Percentiles rank a stretch among this genome's conserved stretches.
Conservation (phyloP, 768 basidiomycete genomes). For the Pisolithus albus region DNA sequence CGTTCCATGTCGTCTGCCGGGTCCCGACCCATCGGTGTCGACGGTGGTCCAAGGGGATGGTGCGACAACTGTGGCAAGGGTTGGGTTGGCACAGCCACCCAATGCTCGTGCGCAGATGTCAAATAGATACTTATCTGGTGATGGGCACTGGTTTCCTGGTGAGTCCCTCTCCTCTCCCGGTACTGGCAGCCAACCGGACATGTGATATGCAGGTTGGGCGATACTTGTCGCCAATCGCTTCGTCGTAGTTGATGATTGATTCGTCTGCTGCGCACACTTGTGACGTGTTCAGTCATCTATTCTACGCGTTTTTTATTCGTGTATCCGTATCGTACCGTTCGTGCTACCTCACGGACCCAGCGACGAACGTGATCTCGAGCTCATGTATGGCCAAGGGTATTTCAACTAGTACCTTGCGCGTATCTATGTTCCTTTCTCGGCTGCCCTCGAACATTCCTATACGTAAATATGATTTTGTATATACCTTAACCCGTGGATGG, state of each 20-base stretch:
- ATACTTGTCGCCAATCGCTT: constrained; percentile 32
- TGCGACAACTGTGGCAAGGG: constrained; percentile 72
- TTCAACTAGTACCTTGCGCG: neutral
- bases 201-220: constrained; percentile 21
- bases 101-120: constrained; percentile 60
- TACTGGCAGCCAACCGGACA: neutral
- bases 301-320: constrained; percentile 38
- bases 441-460: neutral
- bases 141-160: constrained; percentile 17
- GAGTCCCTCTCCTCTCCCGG: neutral
- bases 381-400: constrained; percentile 20
- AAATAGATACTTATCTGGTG: constrained; percentile 36
- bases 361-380: constrained; percentile 60
- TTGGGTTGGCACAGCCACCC: constrained; percentile 45
- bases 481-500: neutral
- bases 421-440: constrained; percentile 5
- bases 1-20: constrained; percentile 32
- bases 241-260: constrained; percentile 34
- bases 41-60: constrained; percentile 56
- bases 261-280: constrained; percentile 27
- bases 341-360: constrained; percentile 46
- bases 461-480: neutral
- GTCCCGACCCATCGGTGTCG: constrained; percentile 59
- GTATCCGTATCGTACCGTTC: constrained; percentile 65
- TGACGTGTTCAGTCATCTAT: constrained; percentile 25